A percentile compares a stretch with the other conserved stretches of the same genome.
Conservation (phyloP, 257 asterid genomes). For the Salvia rosmarinus region DNA sequence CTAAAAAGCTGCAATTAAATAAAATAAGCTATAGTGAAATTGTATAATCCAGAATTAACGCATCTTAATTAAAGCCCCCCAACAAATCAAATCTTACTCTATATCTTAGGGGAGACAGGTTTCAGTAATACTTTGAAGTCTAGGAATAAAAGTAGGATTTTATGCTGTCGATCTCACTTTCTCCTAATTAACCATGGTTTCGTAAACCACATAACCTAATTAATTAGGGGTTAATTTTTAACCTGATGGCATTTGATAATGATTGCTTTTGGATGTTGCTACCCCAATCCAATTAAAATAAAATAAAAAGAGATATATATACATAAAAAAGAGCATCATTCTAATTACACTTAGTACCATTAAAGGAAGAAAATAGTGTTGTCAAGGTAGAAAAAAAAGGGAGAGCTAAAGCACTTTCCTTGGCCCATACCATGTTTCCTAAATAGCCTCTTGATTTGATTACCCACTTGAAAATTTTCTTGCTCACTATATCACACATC, state of each 20-base stretch:
- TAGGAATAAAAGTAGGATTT: conserved; percentile 38
- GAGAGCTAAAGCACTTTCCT: conserved; percentile 58
- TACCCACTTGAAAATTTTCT: conserved; percentile 30
- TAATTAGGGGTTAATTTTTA: conserved; percentile 41
- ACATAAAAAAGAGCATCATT: conserved; percentile 31
- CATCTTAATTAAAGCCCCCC: conserved; percentile 30
- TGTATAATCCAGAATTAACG: conserved; percentile 18
- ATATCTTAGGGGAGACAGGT: conserved; percentile 46
- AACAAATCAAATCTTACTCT: conserved; percentile 38
- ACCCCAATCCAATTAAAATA: conserved; percentile 8
- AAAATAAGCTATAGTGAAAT: neutral
- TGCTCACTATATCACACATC: conserved; percentile 19
- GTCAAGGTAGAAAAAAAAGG: conserved; percentile 50
- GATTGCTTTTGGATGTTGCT: conserved; percentile 46
- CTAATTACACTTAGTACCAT: conserved; percentile 57
- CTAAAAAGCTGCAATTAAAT: neutral
- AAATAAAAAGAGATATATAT: neutral
- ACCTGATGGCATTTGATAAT: conserved; percentile 47
- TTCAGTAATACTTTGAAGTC: conserved; percentile 38
- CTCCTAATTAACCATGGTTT: conserved; percentile 45
- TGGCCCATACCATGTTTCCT: conserved; percentile 75
- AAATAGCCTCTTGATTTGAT: conserved; percentile 49
- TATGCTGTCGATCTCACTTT: conserved; percentile 41
- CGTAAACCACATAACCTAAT: conserved; percentile 12
- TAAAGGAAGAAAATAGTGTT: conserved; percentile 63